Base-by-base conservation (phyloP, 2,329 filamentous ascomycete species). In the Paracoccidioides lutzii region DNA sequence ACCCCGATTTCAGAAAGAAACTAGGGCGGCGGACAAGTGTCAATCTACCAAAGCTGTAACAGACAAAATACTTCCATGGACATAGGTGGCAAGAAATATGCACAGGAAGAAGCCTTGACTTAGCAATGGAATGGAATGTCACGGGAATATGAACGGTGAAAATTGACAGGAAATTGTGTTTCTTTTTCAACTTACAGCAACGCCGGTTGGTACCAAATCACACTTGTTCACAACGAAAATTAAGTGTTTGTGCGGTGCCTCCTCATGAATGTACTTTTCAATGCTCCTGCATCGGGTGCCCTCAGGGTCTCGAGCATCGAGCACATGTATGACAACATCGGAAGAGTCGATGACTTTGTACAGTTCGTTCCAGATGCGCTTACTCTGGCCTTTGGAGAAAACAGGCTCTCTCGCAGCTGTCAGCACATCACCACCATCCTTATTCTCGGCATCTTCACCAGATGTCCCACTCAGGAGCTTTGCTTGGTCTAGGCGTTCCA, bases 21-120 rank as follows among this genome's bases (percentile, higher is more conserved):
- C 75, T 44, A 76, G 72, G 76, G 78, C 76, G 78, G 79, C 82
- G 85, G 86, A 83, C 79, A 76, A 77, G 78, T 78, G 78, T 96
- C 78, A 72, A 84, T 98, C 82, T 97, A 85, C 93, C 93, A 96
- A 88, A 83, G 86, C 86, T 89, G 88, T 98, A 98, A 98, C 93
- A 94, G 90, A 88, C 81, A 75, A 75, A 74, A 49, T 49, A 78
- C 82, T 84, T 84, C 85, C 88, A 93, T 83, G 71, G 78, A 53
- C 41, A 56, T 28, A 37, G 50, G 40, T 48, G 53, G 44, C 53
- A 28, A 43, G 43, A 32, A 52, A 52, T 33, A 53, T 49, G 59
- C 57, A 56, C 60, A 75, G 76, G 84, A 82, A 81, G 81, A 78
- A 77, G 82, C 77, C 84, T 85, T 88, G 87, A 94, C 91, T 93